Conservation (phyloP, 805 yeast genomes). For the Isabelozyma pseudorhagii region DNA sequence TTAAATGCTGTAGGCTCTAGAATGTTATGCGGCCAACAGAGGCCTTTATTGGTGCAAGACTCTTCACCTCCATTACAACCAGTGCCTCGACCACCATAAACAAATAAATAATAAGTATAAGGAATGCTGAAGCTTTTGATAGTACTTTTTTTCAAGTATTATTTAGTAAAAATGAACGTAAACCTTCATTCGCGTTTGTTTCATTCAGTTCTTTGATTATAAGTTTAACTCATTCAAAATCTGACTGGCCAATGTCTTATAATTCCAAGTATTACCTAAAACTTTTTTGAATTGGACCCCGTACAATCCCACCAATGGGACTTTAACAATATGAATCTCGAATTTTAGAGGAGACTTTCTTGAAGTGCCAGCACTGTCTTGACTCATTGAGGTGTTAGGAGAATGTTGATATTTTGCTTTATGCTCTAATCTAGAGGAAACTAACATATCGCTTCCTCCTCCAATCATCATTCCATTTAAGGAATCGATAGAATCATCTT, state of each 20-base stretch:
- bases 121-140: not conserved
- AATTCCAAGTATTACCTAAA: constrained; percentile 92
- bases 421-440: constrained; percentile 58
- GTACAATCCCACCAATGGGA: constrained; percentile 82
- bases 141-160: not conserved
- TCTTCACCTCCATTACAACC: no score
- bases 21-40: no score
- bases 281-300: constrained; percentile 95
- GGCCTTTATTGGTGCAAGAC: no score
- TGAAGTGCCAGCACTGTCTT: constrained; percentile 1
- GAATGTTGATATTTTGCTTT: constrained; percentile 34
- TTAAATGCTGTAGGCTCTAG: no score
- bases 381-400: constrained; percentile 18
- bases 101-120: not conserved
- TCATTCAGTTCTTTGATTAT: constrained; percentile 15
- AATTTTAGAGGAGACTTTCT: constrained; percentile 65
- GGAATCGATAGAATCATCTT: constrained; percentile 61
- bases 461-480: constrained; percentile 49
- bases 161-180: no score
- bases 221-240: constrained; percentile 70
- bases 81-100: no score
- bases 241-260: constrained; percentile 85
- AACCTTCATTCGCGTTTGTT: not conserved
- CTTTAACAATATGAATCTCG: constrained; percentile 89
- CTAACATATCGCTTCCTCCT: constrained; percentile 57